Evolutionary conservation across 306 rosid species (phyloP).

Genomic region (Echinosophora koreensis): DNA sequence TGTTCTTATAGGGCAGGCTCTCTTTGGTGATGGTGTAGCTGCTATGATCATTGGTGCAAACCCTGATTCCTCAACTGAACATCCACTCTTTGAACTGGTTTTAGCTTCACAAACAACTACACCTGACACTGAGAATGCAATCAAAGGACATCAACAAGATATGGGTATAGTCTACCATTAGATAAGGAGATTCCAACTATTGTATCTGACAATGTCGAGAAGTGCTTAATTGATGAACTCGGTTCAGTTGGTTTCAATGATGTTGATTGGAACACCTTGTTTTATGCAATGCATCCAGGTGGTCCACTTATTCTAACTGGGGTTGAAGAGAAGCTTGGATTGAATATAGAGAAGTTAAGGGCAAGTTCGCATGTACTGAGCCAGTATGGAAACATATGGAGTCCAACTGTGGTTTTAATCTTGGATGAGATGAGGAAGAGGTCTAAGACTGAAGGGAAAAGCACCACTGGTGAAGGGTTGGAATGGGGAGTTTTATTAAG

Average conservation of each 20-base stretch:
- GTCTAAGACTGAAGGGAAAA: slow-evolving; percentile 30
- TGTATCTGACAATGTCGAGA: slow-evolving; percentile 11
- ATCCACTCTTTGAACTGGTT: slow-evolving; percentile 25
- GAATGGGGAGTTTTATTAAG: slow-evolving; percentile 34
- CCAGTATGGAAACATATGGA: slow-evolving; percentile 41
- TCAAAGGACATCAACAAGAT: background rate
- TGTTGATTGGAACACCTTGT: slow-evolving; percentile 34
- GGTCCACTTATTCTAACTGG: background rate
- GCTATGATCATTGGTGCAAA: slow-evolving; percentile 9
- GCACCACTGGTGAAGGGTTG: slow-evolving; percentile 36
- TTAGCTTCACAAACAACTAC: background rate
- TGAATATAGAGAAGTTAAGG: slow-evolving; percentile 14
- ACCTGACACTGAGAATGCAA: background rate
- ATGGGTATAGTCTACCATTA: background rate
- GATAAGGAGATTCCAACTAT: background rate
- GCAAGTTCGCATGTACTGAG: slow-evolving; percentile 27
- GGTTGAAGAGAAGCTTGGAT: slow-evolving; percentile 32
- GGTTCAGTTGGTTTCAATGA: background rate
- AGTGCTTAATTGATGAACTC: background rate
- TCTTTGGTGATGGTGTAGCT: slow-evolving; percentile 32
- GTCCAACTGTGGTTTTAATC: background rate
- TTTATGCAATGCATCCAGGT: slow-evolving; percentile 37
- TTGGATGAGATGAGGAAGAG: slow-evolving; percentile 48
- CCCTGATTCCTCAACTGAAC: background rate
- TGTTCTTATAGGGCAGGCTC: slow-evolving; percentile 25